phyloP scores from a whole-genome alignment of 1,284 basidiomycete species.

The Phenoliferia sp. region DNA sequence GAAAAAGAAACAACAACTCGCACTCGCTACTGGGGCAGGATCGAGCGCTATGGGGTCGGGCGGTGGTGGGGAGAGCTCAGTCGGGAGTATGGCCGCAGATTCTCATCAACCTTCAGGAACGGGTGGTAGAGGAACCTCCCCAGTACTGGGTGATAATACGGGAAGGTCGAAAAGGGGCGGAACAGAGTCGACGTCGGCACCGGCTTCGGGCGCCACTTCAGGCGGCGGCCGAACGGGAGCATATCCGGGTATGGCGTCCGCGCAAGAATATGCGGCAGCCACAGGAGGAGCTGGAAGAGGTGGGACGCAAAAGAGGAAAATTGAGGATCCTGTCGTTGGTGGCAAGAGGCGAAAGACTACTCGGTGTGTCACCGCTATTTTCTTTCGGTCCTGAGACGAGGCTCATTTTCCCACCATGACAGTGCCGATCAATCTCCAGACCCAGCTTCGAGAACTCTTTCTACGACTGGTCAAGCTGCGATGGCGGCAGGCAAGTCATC shows the following conservation, averaged over 20 bases:
- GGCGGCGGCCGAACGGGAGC: not conserved
- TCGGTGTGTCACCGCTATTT: slow-evolving; percentile 12
- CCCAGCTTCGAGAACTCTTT: too few species aligned
- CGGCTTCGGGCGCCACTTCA: not conserved
- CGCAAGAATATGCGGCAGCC: slow-evolving; percentile 19
- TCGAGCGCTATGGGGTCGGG: too few species aligned
- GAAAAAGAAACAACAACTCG: too few species aligned
- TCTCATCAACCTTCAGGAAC: not conserved
- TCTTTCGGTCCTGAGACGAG: not conserved
- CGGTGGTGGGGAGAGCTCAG: too few species aligned
- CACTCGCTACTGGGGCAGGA: too few species aligned
- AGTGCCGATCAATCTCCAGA: slow-evolving; percentile 5
- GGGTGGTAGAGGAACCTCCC: too few species aligned
- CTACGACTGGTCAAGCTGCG: not conserved
- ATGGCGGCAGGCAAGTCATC: not conserved
- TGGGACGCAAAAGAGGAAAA: slow-evolving; percentile 22
- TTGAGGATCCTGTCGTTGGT: slow-evolving; percentile 17
- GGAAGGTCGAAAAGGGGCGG: slow-evolving; percentile 12
- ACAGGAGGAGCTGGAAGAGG: slow-evolving; percentile 1
- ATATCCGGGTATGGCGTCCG: slow-evolving; percentile 14
- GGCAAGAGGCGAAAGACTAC: slow-evolving; percentile 29
- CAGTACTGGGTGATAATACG: too few species aligned
- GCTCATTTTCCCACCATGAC: not conserved
- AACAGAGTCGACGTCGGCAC: slow-evolving; percentile 1
- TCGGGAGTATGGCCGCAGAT: too few species aligned